phyloP scores from a whole-genome alignment of 2,329 filamentous ascomycete species.

The Ceratocystis harringtonii region DNA sequence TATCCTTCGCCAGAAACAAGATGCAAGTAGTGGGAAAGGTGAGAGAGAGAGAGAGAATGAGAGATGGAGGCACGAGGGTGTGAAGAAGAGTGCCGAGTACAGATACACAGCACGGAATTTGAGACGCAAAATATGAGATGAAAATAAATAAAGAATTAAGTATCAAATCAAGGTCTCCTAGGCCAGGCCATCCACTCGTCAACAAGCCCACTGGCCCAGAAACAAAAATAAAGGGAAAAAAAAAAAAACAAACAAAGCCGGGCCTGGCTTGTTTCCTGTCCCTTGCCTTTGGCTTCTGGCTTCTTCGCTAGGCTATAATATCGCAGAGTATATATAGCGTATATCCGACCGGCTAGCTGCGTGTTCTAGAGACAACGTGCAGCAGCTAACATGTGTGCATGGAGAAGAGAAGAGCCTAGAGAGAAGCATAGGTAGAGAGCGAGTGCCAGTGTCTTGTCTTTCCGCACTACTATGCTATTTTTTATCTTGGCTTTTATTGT shows the following conservation, averaged over 20 bases:
- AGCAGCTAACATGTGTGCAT: no score
- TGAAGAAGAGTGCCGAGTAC: no score
- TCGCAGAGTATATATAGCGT: not conserved
- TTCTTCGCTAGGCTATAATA: not conserved
- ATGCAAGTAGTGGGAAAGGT: no score
- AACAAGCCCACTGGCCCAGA: not conserved
- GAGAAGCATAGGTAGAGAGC: not conserved
- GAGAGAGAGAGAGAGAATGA: no score
- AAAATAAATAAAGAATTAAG: not conserved
- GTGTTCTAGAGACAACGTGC: not conserved
- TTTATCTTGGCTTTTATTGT: constrained; percentile 1
- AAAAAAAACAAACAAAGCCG: not conserved
- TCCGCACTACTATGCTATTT: not conserved
- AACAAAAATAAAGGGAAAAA: not conserved
- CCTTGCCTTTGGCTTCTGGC: not conserved
- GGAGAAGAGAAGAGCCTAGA: not conserved
- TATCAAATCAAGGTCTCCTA: not conserved
- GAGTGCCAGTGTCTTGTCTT: not conserved
- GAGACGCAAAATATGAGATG: not conserved
- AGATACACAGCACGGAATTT: no score
- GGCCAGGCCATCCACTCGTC: not conserved
- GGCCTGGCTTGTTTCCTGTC: not conserved
- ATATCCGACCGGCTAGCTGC: not conserved
- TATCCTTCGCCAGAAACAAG: no score
- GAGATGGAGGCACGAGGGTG: no score